These are phyloP conservation scores for Paramecium biaurelia DNA, from an alignment of 73 alveolate species.

Conservation along the genomic window DNA sequence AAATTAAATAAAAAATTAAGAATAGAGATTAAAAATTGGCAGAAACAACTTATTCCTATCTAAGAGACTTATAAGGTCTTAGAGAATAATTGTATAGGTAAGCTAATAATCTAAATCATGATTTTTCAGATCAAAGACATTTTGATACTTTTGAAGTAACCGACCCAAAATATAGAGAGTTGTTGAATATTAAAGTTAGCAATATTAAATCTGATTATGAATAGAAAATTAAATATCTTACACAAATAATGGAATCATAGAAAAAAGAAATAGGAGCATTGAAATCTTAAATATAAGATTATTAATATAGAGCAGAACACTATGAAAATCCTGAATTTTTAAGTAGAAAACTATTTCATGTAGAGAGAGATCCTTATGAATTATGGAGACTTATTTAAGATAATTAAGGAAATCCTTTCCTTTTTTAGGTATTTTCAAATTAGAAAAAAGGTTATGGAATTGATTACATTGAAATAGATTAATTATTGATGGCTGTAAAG, in stretches of 20 bases:
- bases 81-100: constrained; percentile 3
- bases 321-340: constrained; percentile 35
- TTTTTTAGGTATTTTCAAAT: neutral
- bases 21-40: neutral
- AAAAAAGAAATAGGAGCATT: neutral
- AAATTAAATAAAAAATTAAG: neutral
- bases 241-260: neutral
- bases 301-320: neutral
- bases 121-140: neutral
- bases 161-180: neutral
- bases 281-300: neutral
- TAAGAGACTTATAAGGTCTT: constrained; percentile 1
- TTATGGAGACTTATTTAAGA: constrained; percentile 5
- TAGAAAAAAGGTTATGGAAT: constrained; percentile 38
- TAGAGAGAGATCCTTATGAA: constrained; percentile 32
- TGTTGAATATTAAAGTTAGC: neutral
- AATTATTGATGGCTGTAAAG: neutral
- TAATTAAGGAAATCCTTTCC: neutral
- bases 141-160: neutral
- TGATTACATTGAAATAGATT: constrained; percentile 10
- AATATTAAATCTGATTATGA: neutral
- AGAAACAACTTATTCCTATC: neutral
- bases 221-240: neutral
- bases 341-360: neutral
- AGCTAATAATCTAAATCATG: constrained; percentile 4